These are phyloP conservation scores for Lizanozyma gosingica DNA, from an alignment of 1,139 yeast species.

Conservation along the genomic window DNA sequence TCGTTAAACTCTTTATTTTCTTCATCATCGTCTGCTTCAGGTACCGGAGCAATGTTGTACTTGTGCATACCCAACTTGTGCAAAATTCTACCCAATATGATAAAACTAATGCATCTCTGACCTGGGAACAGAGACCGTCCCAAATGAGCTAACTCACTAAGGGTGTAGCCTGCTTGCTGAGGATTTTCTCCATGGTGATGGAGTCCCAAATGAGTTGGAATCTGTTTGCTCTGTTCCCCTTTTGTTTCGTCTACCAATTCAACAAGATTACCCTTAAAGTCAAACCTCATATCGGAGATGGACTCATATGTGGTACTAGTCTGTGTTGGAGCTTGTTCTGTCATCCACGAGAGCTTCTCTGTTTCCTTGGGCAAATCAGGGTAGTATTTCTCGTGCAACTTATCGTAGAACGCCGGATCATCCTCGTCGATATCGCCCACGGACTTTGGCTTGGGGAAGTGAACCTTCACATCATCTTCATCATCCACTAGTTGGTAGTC, in stretches of 20 bases:
- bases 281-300: constrained; percentile 70
- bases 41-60: constrained; percentile 41
- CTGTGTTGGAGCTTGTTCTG: constrained; percentile 45
- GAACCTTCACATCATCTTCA: constrained; percentile 38
- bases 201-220: constrained; percentile 58
- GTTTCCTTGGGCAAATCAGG: constrained; percentile 85
- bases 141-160: constrained; percentile 72
- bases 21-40: constrained; percentile 19
- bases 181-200: constrained; percentile 93
- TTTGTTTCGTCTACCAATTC: constrained; percentile 31
- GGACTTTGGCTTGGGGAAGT: constrained; percentile 50
- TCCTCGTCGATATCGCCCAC: constrained; percentile 22
- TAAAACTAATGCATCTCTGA: constrained; percentile 80
- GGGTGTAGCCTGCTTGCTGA: constrained; percentile 84
- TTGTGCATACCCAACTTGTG: constrained; percentile 68
- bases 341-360: constrained; percentile 86
- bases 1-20: constrained; percentile 31
- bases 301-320: constrained; percentile 42
- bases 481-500: constrained; percentile 34
- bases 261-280: constrained; percentile 73
- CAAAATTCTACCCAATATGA: constrained; percentile 77
- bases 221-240: constrained; percentile 27
- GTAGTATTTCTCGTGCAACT: constrained; percentile 75
- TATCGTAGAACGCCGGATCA: constrained; percentile 71
- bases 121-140: constrained; percentile 74